phyloP scores from a whole-genome alignment of 306 rosid genomes.

The Vigna trinervia region DNA sequence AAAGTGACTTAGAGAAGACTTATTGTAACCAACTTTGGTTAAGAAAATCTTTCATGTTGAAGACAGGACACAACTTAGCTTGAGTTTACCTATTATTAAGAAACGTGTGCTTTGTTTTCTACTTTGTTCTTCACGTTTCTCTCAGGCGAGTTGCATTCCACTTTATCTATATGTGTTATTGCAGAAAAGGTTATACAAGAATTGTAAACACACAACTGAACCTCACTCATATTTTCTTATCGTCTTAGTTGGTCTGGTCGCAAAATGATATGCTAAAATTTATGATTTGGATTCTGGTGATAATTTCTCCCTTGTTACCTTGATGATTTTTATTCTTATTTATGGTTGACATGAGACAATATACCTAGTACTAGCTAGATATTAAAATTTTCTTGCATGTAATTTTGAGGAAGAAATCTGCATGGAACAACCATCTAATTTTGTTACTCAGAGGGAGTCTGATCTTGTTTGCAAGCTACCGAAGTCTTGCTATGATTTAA shows the following conservation, averaged over 20 bases:
- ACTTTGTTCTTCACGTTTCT: too few species aligned
- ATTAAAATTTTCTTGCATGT: not conserved
- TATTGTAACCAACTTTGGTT: too few species aligned
- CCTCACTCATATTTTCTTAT: too few species aligned
- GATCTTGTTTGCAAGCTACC: not conserved
- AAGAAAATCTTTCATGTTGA: too few species aligned
- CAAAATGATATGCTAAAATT: not conserved
- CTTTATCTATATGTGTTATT: too few species aligned
- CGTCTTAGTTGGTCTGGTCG: not conserved
- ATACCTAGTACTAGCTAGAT: not conserved
- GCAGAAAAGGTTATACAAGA: too few species aligned
- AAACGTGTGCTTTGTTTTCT: too few species aligned
- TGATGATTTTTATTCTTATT: not conserved
- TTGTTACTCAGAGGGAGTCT: not conserved
- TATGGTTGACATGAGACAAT: not conserved
- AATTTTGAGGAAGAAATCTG: not conserved
- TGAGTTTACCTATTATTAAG: too few species aligned
- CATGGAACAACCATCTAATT: not conserved
- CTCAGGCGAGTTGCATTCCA: too few species aligned
- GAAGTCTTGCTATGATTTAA: not conserved
- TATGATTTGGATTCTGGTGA: not conserved
- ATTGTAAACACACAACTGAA: too few species aligned
- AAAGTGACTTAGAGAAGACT: too few species aligned
- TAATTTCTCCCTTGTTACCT: not conserved
- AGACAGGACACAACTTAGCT: too few species aligned